These are phyloP conservation scores for Neocallimastix lanati DNA, from an alignment of 192 early-diverging fungal species.

Conservation along the genomic window DNA sequence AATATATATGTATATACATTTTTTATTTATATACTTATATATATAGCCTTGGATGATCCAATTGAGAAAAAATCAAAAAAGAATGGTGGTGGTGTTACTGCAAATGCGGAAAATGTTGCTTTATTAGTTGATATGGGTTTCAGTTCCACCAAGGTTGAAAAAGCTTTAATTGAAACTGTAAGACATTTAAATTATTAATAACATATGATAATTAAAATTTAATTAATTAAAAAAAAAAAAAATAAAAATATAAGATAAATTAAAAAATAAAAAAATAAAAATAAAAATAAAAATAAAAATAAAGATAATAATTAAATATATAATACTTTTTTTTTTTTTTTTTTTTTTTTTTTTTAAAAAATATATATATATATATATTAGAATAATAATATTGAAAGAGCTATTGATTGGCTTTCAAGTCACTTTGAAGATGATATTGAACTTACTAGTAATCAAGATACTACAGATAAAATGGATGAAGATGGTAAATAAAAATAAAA, in stretches of 20 bases:
- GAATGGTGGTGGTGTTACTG: constrained; percentile 13
- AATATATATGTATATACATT: no score
- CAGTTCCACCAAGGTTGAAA: constrained; percentile 48
- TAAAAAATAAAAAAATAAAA: no score
- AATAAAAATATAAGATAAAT: no score
- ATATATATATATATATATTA: no score
- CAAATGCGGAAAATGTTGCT: constrained; percentile 35
- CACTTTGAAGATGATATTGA: constrained; percentile 15
- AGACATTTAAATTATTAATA: no score
- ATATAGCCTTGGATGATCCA: constrained; percentile 35
- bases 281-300: no score
- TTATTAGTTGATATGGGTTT: constrained; percentile 89
- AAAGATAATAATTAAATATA: no score
- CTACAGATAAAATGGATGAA: constrained; percentile 40
- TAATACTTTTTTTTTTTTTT: no score
- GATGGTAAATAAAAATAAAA: background rate
- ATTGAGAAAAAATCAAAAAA: constrained; percentile 8
- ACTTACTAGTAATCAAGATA: background rate
- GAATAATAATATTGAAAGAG: constrained; percentile 67
- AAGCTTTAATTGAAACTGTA: constrained; percentile 66
- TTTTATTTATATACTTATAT: no score
- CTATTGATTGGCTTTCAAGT: constrained; percentile 87
- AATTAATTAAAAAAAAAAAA: no score
- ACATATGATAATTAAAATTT: no score
- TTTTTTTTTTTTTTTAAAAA: no score